These are phyloP conservation scores for Fusarium burgessii DNA, from an alignment of 2,329 filamentous ascomycete species.

Conservation along the genomic window DNA sequence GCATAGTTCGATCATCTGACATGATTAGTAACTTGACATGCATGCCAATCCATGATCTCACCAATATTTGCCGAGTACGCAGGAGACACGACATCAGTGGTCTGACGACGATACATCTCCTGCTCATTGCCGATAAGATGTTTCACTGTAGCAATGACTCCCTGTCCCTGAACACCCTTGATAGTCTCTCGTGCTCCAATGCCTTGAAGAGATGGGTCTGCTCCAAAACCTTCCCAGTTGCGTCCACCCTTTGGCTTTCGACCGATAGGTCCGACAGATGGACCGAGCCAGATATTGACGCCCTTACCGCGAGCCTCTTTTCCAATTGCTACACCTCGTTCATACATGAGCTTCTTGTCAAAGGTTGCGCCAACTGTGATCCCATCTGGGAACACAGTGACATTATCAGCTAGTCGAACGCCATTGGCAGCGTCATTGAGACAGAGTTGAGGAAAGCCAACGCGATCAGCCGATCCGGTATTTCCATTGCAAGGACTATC, in stretches of 20 bases:
- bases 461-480: conserved; percentile 75
- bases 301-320: conserved; percentile 80
- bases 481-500: conserved; percentile 78
- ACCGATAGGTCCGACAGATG: conserved; percentile 77
- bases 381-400: conserved; percentile 83
- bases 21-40: rapidly evolving
- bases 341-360: conserved; percentile 77
- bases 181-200: conserved; percentile 83
- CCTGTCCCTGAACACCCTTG: conserved; percentile 72
- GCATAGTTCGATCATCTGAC: conserved; percentile 72
- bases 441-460: conserved; percentile 79
- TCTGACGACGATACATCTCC: conserved; percentile 67
- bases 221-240: conserved; percentile 81
- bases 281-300: conserved; percentile 77
- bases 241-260: conserved; percentile 79
- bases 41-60: conserved; percentile 53
- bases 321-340: conserved; percentile 75
- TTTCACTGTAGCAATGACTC: conserved; percentile 68
- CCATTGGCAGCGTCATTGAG: conserved; percentile 79
- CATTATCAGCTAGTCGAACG: conserved; percentile 77
- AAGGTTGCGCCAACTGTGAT: conserved; percentile 82
- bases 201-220: conserved; percentile 79
- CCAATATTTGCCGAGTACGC: conserved; percentile 80
- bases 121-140: conserved; percentile 69
- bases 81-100: conserved; percentile 34